Evolutionary conservation across 805 yeast species (phyloP), one percentile per base, ranked within the genome.

Genomic region (Ogataea saltuana): DNA sequence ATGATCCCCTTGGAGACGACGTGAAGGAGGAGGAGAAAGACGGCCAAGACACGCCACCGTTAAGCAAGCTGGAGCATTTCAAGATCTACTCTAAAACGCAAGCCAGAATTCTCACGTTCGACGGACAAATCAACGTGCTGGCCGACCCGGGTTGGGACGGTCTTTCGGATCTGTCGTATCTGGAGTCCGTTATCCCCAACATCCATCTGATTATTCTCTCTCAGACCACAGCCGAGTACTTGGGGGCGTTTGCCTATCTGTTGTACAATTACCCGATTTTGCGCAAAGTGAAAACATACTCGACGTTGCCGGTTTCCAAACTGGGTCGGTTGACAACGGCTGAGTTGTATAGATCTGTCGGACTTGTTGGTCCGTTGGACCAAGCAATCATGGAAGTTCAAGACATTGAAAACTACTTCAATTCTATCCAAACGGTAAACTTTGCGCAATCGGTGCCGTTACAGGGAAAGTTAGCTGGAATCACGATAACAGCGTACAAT

Each of bases 301-400:
- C 97, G 0, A 91, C 99, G 0, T 65, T 88, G n/a, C 98, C 99
- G 0, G 85, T 90, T 1, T 73, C 83, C 10, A 90, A 88, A 56
- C 68, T 93, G 56, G 98, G 97, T 0, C 74, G 95, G 53, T 79
- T 88, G 13, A 72, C 95, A 4, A 84, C 95, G 0, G 78, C 87
- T n/a, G 99, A 93, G 54, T 68, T 78, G 22, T 93, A 89, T 60
- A 66, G 95, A 47, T 68, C 85, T 3, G 64, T 64, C 12, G 96
- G 97, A 1, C 58, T 88, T 1, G 67, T 86, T 29, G 97, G 97
- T 0, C 91, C 96, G 0, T 66, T 73, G 42, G 64, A 72, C 15
- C 68, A 74, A 11, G 78, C 85, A 3, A 54, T 71, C 7, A 62
- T 85, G 49, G 91, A 87, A 49, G 64, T 81, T 4, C 74, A 74